A percentile compares a stretch with the other conserved stretches of the same genome.
These are phyloP conservation scores for Xylaria telfairii DNA, from an alignment of 495 filamentous ascomycete genomes.

Conservation along the genomic window DNA sequence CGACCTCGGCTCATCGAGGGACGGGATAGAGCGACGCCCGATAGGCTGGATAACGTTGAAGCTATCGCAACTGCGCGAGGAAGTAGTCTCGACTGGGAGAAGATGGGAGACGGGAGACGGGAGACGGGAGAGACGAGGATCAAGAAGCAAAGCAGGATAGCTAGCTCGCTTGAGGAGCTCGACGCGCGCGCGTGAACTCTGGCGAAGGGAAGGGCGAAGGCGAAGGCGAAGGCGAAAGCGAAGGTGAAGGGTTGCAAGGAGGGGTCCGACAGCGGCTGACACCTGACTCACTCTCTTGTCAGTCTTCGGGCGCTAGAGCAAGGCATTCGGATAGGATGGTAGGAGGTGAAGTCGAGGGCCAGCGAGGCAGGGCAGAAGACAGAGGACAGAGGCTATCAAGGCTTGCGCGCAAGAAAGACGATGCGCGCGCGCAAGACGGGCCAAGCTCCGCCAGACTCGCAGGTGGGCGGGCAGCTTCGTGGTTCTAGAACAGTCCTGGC, in stretches of 20 bases:
- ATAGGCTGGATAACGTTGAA: not conserved
- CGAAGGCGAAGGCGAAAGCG: not conserved
- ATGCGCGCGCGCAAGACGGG: not conserved
- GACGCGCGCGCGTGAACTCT: slow-evolving; percentile 1
- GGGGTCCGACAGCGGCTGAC: slow-evolving; percentile 2
- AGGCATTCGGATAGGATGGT: not conserved
- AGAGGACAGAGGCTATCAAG: not conserved
- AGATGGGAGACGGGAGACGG: too few relatives aligned
- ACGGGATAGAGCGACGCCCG: not conserved
- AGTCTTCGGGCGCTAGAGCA: not conserved
- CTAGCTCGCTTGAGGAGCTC: not conserved
- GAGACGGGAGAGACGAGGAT: not conserved
- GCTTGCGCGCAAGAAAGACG: not conserved
- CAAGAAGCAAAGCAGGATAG: not conserved
- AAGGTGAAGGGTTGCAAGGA: not conserved
- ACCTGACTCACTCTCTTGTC: not conserved
- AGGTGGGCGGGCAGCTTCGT: not conserved
- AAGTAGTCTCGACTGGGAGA: not conserved
- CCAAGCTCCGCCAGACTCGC: not conserved
- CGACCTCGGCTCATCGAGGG: slow-evolving; percentile 3
- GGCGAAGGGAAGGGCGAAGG: not conserved
- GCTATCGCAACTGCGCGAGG: slow-evolving; percentile 2
- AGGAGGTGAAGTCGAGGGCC: not conserved
- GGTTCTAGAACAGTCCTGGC: slow-evolving; percentile 4
- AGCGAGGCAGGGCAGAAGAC: not conserved